A percentile compares a stretch with the other conserved stretches of the same genome.
Conservation (phyloP, 2,329 filamentous ascomycete species). For the Apiospora pterosperma region DNA sequence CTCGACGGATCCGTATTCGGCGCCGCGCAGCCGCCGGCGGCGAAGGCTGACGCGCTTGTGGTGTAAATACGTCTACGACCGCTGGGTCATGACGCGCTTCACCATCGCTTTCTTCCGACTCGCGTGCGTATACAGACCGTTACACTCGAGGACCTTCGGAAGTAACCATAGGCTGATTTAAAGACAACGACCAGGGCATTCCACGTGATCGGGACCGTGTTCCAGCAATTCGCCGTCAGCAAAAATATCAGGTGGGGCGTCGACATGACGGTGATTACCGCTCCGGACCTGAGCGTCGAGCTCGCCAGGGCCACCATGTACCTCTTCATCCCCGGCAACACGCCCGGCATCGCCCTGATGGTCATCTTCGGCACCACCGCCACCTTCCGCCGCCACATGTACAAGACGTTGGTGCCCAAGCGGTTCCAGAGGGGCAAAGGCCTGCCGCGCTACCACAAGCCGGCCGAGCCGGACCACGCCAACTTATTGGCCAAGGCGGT, state of each 20-base stretch:
- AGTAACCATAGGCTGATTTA: neutral
- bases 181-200: constrained; percentile 1
- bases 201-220: constrained; percentile 10
- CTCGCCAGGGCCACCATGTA: constrained; percentile 13
- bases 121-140: constrained; percentile 4
- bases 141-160: neutral
- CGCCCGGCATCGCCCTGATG: constrained; percentile 18
- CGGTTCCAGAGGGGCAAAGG: neutral
- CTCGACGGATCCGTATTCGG: neutral
- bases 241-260: constrained; percentile 7
- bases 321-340: constrained; percentile 19
- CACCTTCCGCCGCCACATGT: constrained; percentile 16
- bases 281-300: constrained; percentile 15
- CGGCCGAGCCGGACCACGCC: neutral
- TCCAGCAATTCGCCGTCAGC: constrained; percentile 9
- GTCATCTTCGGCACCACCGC: constrained; percentile 20
- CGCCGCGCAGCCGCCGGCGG: neutral
- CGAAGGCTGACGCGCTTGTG: neutral
- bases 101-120: constrained; percentile 12
- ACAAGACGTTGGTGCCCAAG: constrained; percentile 10
- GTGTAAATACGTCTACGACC: constrained; percentile 12
- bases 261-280: neutral
- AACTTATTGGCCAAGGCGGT: neutral
- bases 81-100: constrained; percentile 16
- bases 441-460: neutral